Base-by-base conservation (phyloP, 2,329 filamentous ascomycete species). In the Trichoderma aggressivum region DNA sequence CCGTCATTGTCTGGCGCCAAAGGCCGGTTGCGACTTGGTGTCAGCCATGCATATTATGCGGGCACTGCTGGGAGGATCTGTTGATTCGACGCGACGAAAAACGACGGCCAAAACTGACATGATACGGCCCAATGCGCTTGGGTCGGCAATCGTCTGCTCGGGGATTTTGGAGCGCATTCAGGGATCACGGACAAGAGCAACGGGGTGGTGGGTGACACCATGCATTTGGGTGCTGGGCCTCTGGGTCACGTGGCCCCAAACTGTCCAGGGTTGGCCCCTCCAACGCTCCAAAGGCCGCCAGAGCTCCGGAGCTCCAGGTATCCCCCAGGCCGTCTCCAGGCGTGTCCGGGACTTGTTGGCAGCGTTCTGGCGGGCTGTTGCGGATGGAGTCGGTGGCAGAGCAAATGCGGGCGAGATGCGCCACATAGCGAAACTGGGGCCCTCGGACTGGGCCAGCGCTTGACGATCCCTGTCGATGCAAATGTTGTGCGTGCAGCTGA, bases 401-500 rank as follows among this genome's bases (percentile, higher is more conserved):
- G 60, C 39, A n/a, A 47, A 65, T 65, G 62, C 62, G 62, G 62
- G 64, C 32, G 64, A 67, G 43, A 39, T 28, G 50, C 36, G 55
- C 66, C 66, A 43, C 66, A 50, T 50, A 21, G 10, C 24, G 53
- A 26, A 28, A 55, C 30, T n/a, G 26, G 32, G 66, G 67, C 32
- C 58, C 59, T 47, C 67, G 30, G 56, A 34, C 43, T 18, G 50
- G 50, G n/a, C 63, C 63, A 56, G 63, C 14, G 43, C 34, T 36
- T 26, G 56, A 47, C 34, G 34, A 70, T 56, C 67, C 67, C 59
- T 70, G 67, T 63, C 67, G 55, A 32, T 63, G 67, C 67, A 74
- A 74, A 75, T 72, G 62, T 73, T 73, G 71, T 72, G 43, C 71
- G 73, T 72, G 73, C 74, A 75, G 74, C 71, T 75, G 74, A 75